phyloP scores from a whole-genome alignment of 2,329 filamentous ascomycete genomes.

The Scolecobasidium constrictum region DNA sequence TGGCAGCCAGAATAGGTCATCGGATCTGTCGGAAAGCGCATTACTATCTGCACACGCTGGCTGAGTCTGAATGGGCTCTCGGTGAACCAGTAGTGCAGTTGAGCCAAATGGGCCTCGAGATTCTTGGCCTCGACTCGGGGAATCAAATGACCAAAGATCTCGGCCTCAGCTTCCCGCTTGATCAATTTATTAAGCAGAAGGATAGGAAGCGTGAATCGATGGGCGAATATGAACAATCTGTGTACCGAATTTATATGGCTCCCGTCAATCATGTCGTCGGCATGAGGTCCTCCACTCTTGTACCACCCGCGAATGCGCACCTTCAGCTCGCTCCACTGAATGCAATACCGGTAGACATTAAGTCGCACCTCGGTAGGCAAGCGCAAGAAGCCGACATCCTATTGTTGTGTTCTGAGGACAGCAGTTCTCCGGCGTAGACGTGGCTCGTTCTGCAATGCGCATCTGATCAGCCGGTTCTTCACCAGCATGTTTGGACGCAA shows the following conservation, averaged over 20 bases:
- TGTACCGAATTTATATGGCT: neutral
- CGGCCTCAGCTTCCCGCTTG: neutral
- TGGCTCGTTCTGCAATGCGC: no score
- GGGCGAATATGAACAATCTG: neutral
- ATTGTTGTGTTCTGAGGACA: no score
- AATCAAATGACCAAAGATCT: neutral
- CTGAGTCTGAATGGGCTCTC: neutral
- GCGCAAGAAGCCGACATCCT: neutral
- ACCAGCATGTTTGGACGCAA: no score
- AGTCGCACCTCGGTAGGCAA: neutral
- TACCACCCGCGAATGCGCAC: neutral
- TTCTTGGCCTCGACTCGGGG: neutral
- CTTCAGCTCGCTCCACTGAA: neutral
- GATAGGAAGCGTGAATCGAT: neutral
- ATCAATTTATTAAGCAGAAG: neutral
- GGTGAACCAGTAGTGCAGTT: neutral
- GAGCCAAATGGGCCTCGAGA: neutral
- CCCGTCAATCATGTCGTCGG: no score
- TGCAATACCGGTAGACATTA: neutral
- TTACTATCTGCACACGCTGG: neutral
- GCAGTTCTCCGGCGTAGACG: no score
- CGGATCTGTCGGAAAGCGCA: neutral
- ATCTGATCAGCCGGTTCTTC: no score
- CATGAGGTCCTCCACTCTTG: neutral
- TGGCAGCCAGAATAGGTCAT: neutral